Conservation (phyloP, 106 monocot species). For the Allium sativum region DNA sequence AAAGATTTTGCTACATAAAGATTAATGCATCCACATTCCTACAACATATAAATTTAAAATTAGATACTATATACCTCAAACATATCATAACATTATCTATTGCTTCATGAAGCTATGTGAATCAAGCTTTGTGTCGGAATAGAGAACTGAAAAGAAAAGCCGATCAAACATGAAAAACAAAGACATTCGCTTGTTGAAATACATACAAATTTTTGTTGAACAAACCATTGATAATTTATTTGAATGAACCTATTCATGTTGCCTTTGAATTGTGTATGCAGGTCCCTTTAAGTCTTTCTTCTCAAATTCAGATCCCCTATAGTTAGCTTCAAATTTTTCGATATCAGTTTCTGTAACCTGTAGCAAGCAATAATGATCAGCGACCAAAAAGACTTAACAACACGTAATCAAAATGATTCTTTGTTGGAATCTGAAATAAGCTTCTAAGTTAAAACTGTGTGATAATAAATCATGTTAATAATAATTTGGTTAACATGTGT, state of each 20-base stretch:
- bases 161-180: slow-evolving; percentile 13
- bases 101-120: slow-evolving; percentile 83
- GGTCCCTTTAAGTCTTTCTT: slow-evolving; percentile 87
- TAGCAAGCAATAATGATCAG: not conserved
- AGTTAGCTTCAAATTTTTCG: slow-evolving; percentile 91
- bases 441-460: not conserved
- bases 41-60: no score
- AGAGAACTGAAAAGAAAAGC: slow-evolving; percentile 89
- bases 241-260: slow-evolving; percentile 75
- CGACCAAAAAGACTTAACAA: not conserved
- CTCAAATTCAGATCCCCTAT: slow-evolving; percentile 89
- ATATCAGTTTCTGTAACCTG: slow-evolving; percentile 95
- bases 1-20: no score
- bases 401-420: not conserved
- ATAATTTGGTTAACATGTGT: not conserved
- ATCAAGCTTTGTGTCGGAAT: slow-evolving; percentile 86
- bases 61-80: not conserved
- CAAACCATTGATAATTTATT: not conserved
- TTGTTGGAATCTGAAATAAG: not conserved
- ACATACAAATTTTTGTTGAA: not conserved
- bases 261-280: slow-evolving; percentile 70
- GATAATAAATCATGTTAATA: not conserved
- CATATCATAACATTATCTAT: slow-evolving; percentile 56
- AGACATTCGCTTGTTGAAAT: not conserved
- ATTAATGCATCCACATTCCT: no score